Evolutionary conservation across 129 eudicot species (phyloP), one percentile per base, ranked within the genome.

Genomic region (Arctium lappa): DNA sequence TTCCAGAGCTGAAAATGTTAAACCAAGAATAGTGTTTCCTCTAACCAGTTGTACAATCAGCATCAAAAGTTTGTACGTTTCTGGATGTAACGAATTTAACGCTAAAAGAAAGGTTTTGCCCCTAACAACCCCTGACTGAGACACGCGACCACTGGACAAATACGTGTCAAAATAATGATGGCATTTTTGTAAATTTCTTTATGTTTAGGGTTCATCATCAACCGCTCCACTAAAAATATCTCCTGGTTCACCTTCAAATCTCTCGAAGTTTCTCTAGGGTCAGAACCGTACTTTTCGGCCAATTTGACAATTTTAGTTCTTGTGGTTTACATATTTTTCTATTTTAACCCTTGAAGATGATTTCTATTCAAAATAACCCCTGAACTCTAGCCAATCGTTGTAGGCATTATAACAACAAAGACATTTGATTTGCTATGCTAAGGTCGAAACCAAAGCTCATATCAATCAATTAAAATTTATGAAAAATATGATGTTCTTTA

Each of bases 221-320:
- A 81, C 62, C 62, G 34, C 72, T 40, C 9, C 44, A 72, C 27
- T 73, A 42, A 81, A 81, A 72, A 81, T 81, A 81, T 81, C 84
- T 80, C 4, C 71, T 32, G n/a, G n/a, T 77, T 4, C 53, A 44
- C 32, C 10, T 72, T 81, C 79, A 73, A 72, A 81, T 29, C 62
- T 81, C 84, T 81, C 84, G 84, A 81, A 81, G 73, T n/a, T 81
- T 81, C 84, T 73, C 5, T 16, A 4, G 83, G 18, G 76, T 79
- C 36, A 69, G 12, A 11, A 34, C 36, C 72, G 72, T 80, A 34
- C 56, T 72, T 53, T 72, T 56, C 30, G 48, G 66, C 72, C 53
- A 37, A 15, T 6, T 80, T 81, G 29, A 34, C 79, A 48, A 16
- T 7, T 53, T 12, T 56, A 36, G 34, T 36, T 72, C 62, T 36